Conservation (phyloP, 345 rosid genomes). For the Chamaenerion angustifolium region DNA sequence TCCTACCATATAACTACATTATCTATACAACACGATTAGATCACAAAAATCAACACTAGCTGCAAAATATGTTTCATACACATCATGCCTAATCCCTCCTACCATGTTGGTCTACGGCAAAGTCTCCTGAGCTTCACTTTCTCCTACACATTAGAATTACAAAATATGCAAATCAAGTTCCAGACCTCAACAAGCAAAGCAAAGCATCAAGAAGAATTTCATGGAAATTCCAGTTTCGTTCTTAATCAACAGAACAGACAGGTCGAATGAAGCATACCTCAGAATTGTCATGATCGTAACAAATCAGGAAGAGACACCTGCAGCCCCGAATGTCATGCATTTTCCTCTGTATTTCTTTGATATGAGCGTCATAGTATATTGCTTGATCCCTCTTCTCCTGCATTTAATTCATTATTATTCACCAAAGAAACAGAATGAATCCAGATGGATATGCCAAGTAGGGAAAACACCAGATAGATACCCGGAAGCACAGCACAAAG, state of each 20-base stretch:
- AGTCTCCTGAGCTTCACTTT: conserved; percentile 42
- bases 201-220: not conserved
- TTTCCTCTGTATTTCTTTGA: conserved; percentile 36
- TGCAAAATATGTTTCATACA: too few relatives aligned
- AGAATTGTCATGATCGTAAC: conserved; percentile 33
- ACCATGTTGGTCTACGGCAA: conserved; percentile 27
- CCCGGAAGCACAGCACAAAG: conserved; percentile 58
- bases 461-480: conserved; percentile 8
- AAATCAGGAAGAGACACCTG: conserved; percentile 44
- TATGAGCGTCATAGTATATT: conserved; percentile 45
- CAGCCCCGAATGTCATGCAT: conserved; percentile 64
- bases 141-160: conserved; percentile 25
- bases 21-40: too few relatives aligned
- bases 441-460: not conserved
- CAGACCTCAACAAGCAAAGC: not conserved
- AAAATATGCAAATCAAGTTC: not conserved
- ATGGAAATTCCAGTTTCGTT: not conserved
- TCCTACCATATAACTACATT: too few relatives aligned
- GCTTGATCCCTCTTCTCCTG: conserved; percentile 60
- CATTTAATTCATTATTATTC: not conserved
- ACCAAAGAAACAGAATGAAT: not conserved
- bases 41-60: too few relatives aligned
- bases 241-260: not conserved
- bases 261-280: conserved; percentile 26
- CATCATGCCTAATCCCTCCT: too few relatives aligned